These are phyloP conservation scores for Puccinia sorghi DNA, from an alignment of 1,284 basidiomycete genomes.

Conservation along the genomic window DNA sequence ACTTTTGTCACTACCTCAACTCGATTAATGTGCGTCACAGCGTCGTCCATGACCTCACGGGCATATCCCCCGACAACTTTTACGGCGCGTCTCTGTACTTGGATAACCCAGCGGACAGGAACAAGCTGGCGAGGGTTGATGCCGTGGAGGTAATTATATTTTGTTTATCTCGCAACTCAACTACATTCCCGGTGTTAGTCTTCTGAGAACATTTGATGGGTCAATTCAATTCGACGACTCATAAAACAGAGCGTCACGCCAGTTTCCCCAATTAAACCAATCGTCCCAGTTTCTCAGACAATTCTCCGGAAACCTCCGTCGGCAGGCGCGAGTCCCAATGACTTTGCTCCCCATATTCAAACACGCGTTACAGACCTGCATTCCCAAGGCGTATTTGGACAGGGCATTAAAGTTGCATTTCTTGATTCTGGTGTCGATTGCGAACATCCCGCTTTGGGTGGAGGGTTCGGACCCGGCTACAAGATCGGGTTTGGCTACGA, in stretches of 20 bases:
- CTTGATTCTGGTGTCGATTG: slow-evolving; percentile 63
- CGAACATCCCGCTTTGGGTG: slow-evolving; percentile 68
- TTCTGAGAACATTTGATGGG: not conserved
- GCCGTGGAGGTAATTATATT: slow-evolving; percentile 20
- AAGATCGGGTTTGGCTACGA: slow-evolving; percentile 67
- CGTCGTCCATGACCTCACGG: slow-evolving; percentile 25
- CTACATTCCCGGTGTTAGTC: too few species aligned
- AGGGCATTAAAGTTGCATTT: slow-evolving; percentile 40
- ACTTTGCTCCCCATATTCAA: slow-evolving; percentile 61
- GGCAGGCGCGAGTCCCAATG: not conserved
- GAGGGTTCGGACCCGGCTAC: slow-evolving; percentile 66
- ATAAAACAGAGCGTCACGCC: slow-evolving; percentile 34
- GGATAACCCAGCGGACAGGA: not conserved
- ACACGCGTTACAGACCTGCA: slow-evolving; percentile 63
- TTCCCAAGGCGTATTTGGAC: slow-evolving; percentile 15
- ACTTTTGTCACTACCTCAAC: slow-evolving; percentile 30
- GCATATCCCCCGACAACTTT: slow-evolving; percentile 20
- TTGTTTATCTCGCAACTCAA: not conserved
- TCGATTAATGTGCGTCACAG: slow-evolving; percentile 22
- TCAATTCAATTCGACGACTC: not conserved
- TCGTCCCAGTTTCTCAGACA: slow-evolving; percentile 5
- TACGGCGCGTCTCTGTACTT: slow-evolving; percentile 27
- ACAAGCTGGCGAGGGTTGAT: not conserved
- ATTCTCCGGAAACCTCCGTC: slow-evolving; percentile 3
- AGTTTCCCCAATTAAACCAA: not conserved